Evolutionary conservation across 148 eudicot species (phyloP).

Genomic region (Camellia lanceoleosa): DNA sequence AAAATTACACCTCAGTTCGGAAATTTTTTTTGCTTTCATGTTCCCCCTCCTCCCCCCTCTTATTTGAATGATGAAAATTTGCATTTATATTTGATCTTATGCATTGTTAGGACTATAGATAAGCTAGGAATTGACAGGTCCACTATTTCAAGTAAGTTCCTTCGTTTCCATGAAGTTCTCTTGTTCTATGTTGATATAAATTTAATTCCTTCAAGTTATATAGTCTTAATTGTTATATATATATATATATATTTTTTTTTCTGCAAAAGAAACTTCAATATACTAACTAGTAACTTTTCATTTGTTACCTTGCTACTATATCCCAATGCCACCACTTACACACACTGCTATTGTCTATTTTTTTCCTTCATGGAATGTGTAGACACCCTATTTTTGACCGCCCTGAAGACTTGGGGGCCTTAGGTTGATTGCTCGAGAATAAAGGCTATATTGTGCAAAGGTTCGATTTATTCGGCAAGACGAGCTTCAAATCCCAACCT

Average conservation of each 20-base stretch:
- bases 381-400: too few relatives aligned
- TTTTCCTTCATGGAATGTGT: neutral
- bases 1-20: constrained; percentile 67
- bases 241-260: neutral
- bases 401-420: too few relatives aligned
- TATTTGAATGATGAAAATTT: neutral
- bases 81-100: neutral
- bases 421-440: too few relatives aligned
- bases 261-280: neutral
- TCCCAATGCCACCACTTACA: neutral
- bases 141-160: constrained; percentile 57
- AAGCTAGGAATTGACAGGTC: constrained; percentile 71
- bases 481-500: too few relatives aligned
- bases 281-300: neutral
- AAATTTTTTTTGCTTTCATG: neutral
- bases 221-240: neutral
- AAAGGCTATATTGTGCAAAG: too few relatives aligned
- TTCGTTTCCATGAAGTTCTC: neutral
- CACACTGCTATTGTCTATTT: neutral
- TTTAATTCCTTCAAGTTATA: neutral
- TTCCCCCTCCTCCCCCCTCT: neutral
- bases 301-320: too few relatives aligned
- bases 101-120: constrained; percentile 45
- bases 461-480: too few relatives aligned
- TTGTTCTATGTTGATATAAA: neutral